Evolutionary conservation across 306 rosid genomes (phyloP).

Genomic region (Castanospermum australe): DNA sequence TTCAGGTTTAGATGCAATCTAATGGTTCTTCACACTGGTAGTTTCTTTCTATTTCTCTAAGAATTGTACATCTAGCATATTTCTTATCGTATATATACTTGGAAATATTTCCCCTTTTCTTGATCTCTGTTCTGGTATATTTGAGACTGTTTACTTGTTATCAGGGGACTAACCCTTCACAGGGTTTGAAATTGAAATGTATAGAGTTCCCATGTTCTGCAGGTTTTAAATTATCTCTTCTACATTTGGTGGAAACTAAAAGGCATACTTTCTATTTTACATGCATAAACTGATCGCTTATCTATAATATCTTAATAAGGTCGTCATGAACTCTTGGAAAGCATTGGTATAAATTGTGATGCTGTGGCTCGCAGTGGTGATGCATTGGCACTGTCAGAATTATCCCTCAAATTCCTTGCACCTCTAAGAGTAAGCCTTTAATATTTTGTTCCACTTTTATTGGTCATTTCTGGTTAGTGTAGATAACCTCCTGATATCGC

Average conservation of each 20-base stretch:
- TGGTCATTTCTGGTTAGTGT: background rate
- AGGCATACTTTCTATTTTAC: background rate
- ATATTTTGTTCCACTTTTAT: background rate
- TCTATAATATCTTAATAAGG: slow-evolving; percentile 47
- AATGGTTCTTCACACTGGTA: background rate
- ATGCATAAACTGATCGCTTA: slow-evolving; percentile 12
- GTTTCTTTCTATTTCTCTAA: background rate
- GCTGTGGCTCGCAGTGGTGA: slow-evolving; percentile 66
- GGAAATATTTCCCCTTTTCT: background rate
- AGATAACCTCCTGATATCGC: background rate
- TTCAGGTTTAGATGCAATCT: slow-evolving; percentile 9
- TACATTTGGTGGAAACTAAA: background rate
- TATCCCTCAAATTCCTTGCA: slow-evolving; percentile 78
- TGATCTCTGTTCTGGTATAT: background rate
- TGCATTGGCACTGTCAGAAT: slow-evolving; percentile 73
- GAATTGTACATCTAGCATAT: background rate
- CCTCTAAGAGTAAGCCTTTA: slow-evolving; percentile 70
- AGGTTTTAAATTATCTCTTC: background rate
- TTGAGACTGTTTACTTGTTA: background rate
- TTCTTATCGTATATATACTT: background rate
- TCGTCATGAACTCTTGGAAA: slow-evolving; percentile 71
- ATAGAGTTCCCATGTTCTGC: background rate
- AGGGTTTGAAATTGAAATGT: background rate
- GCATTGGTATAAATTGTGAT: slow-evolving; percentile 61
- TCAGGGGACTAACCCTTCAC: background rate